A percentile compares a stretch with the other conserved stretches of the same genome.
These are phyloP conservation scores for Ganoderma leucocontextum DNA, from an alignment of 1,284 basidiomycete genomes.

Conservation along the genomic window DNA sequence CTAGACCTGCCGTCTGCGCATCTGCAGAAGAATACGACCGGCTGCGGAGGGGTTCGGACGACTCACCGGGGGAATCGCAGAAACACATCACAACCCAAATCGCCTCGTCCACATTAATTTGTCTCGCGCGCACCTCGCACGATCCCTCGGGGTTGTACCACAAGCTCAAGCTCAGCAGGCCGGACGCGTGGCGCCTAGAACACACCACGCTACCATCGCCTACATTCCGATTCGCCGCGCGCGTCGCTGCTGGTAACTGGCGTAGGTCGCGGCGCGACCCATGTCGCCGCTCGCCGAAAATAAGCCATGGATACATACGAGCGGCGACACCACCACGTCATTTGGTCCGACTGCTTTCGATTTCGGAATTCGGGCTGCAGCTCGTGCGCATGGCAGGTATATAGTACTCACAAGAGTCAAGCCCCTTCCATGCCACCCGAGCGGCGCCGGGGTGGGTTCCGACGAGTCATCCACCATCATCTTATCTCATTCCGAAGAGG, in stretches of 20 bases:
- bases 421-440: conserved; percentile 9
- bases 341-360: neutral
- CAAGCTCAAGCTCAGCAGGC: neutral
- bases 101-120: neutral
- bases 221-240: conserved; percentile 8
- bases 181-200: neutral
- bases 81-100: neutral
- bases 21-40: neutral
- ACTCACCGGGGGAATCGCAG: neutral
- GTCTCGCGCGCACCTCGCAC: neutral
- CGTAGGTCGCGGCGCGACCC: too few relatives aligned
- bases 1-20: neutral
- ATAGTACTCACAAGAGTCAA: neutral
- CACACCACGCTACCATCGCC: neutral
- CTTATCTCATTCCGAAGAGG: neutral
- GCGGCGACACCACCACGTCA: neutral
- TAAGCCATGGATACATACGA: neutral
- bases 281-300: neutral
- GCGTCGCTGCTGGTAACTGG: neutral
- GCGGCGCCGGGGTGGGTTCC: neutral
- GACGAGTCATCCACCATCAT: conserved; percentile 1
- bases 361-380: conserved; percentile 7
- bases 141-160: neutral
- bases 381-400: neutral
- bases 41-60: neutral